Conservation (phyloP, 1,139 yeast genomes). For the Komagataea norvegica region DNA sequence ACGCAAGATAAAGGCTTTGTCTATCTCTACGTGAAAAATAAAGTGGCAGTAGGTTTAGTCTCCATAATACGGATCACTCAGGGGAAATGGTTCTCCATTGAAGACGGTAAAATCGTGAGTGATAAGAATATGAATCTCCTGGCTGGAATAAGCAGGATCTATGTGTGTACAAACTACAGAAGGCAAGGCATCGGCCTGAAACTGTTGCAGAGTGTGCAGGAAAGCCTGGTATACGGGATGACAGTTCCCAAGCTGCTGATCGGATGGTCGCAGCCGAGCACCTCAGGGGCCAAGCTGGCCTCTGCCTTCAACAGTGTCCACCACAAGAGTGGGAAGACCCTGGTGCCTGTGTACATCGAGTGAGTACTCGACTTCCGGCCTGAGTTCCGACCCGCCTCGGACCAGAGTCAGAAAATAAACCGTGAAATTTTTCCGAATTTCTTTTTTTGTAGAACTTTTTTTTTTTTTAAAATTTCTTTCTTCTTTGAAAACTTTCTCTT, state of each 20-base stretch:
- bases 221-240: conserved; percentile 49
- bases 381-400: background rate
- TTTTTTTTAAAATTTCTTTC: background rate
- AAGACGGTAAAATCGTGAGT: conserved; percentile 22
- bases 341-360: conserved; percentile 46
- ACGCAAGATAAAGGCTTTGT: conserved; percentile 38
- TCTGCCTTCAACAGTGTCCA: conserved; percentile 42
- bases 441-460: too few species aligned
- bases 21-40: conserved; percentile 39
- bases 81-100: conserved; percentile 47
- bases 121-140: conserved; percentile 24
- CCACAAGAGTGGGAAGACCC: conserved; percentile 46
- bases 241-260: conserved; percentile 38
- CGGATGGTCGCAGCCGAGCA: conserved; percentile 73
- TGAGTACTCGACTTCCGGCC: background rate
- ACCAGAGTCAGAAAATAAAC: background rate
- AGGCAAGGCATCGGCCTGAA: conserved; percentile 44
- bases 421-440: background rate
- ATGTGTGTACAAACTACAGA: conserved; percentile 54
- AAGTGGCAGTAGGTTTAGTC: conserved; percentile 49
- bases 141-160: conserved; percentile 62
- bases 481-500: background rate
- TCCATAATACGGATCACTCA: conserved; percentile 35
- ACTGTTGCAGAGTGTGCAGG: conserved; percentile 40
- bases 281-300: conserved; percentile 55